Evolutionary conservation across 495 filamentous ascomycete genomes (phyloP), one percentile per base, ranked within the genome.

Genomic region (Penicillium maclennaniae): DNA sequence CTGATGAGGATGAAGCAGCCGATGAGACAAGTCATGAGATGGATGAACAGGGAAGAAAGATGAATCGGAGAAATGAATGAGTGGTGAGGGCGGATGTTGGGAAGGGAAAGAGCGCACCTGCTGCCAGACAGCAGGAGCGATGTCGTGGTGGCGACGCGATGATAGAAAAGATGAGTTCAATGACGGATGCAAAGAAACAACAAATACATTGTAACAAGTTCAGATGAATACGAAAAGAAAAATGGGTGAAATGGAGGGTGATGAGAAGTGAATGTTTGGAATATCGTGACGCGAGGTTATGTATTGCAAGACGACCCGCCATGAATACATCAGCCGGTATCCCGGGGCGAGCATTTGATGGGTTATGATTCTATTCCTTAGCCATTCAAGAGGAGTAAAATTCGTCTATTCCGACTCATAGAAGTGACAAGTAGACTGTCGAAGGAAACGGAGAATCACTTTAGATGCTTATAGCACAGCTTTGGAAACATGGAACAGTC

Each of bases 1-100:
- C 12, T 12, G 4, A 15, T 45, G 17, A 36, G 19, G 5, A 28
- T 26, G 28, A 28, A 39, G 16, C 1, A 20, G 21, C 61, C 56
- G 60, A 57, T 56, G 53, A 67, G 55, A 54, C 67, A 41, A 61
- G 23, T 2, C 23, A 53, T 51, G 48, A 51, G 31, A 34, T 34
- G 54, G 43, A 59, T 46, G 31, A 41, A 60, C 47, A 55, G 37
- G 47, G 66, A 49, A 48, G 51, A 53, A 39, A 44, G 50, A 50
- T 41, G 55, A 46, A 64, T 17, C 50, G 47, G 46, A 40, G 38
- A 43, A 21, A 53, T n/a, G 48, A 21, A 20, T 12, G 23, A 44
- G 23, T 36, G 38, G 39, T 12, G 31, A 34, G 31, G 31, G 31
- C 31, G 31, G 14, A 12, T 12, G 31, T 34, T 34, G 9, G 31